Evolutionary conservation across 192 early-diverging fungal species (phyloP), one percentile per base, ranked within the genome.

Genomic region (Funneliformis mosseae): DNA sequence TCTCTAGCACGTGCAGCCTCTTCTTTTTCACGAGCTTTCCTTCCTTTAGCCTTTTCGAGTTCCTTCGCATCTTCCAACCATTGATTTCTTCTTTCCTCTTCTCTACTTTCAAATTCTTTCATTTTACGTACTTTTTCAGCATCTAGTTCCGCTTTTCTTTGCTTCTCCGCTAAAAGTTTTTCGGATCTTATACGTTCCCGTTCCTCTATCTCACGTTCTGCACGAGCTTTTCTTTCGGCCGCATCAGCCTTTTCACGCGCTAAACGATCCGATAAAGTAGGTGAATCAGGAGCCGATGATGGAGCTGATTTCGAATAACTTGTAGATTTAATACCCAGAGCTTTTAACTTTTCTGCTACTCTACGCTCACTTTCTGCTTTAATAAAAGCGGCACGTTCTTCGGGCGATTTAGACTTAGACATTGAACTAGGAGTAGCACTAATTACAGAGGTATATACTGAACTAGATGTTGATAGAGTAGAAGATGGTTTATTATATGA

Each of bases 311-410:
- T 84, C 64, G 38, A 61, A 38, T 59, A 74, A 60, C 41, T 61
- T 48, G 80, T 46, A 16, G 76, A 21, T 61, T 80, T 83, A 10
- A 83, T 78, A n/a, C 81, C 77, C 12, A 86, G 68, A 38, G 77
- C 79, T 48, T 80, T 85, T 62, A 83, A 85, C n/a, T 83, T 81
- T 78, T 89, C 86, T 23, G 87, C 84, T 28, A 89, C 79, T 45
- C 85, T 83, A 73, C 87, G 84, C 23, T 89, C 83, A 1, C 86
- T 87, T 80, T 89, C 86, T 18, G 87, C 88, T 59, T 87, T 83
- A 64, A 91, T 89, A 55, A 83, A 83, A 8, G 85, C 83, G 16
- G 74, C 77, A 39, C 85, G 80, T 63, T 89, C 90, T 43, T 86
- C 86, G 5, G 87, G 83, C 9, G 90, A 83, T 55, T 86, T 86